phyloP scores from a whole-genome alignment of 352 stramenopile genomes.

The Globisporangium splendens region DNA sequence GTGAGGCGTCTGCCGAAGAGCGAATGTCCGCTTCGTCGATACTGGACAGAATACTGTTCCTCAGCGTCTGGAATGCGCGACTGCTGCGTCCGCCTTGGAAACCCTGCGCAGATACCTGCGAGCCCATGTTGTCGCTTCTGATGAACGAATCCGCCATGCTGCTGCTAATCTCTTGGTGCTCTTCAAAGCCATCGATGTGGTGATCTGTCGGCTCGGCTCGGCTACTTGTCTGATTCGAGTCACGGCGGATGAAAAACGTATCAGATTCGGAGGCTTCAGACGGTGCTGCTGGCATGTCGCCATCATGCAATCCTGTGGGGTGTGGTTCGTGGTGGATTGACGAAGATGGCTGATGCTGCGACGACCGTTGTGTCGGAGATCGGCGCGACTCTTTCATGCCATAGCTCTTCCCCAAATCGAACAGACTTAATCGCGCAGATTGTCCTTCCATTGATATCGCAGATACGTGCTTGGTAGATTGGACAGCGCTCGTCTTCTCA shows the following conservation, averaged over 20 bases:
- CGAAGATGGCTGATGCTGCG: background rate
- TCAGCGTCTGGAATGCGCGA: conserved; percentile 10
- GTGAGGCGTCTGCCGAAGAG: background rate
- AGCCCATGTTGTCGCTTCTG: background rate
- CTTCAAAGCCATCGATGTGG: conserved; percentile 1
- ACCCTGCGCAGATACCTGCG: background rate
- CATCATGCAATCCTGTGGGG: background rate
- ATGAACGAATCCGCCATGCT: background rate
- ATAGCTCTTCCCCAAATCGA: conserved; percentile 36
- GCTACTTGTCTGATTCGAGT: conserved; percentile 13
- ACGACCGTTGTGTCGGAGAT: background rate
- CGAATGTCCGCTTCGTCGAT: conserved; percentile 7
- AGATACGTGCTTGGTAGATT: background rate
- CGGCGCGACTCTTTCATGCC: conserved; percentile 10
- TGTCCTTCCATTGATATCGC: conserved; percentile 9
- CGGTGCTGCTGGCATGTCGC: background rate
- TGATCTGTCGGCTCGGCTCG: background rate
- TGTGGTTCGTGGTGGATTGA: background rate
- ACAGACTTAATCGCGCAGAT: conserved; percentile 33
- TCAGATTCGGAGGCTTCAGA: conserved; percentile 11
- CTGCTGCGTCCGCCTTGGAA: background rate
- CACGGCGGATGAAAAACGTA: conserved; percentile 20
- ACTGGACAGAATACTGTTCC: conserved; percentile 16
- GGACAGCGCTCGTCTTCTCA: conserved; percentile 1
- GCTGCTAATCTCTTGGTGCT: background rate